A percentile compares a stretch with the other conserved stretches of the same genome.
phyloP scores from a whole-genome alignment of 177 flowering plant genomes.

The Tripterygium wilfordii region DNA sequence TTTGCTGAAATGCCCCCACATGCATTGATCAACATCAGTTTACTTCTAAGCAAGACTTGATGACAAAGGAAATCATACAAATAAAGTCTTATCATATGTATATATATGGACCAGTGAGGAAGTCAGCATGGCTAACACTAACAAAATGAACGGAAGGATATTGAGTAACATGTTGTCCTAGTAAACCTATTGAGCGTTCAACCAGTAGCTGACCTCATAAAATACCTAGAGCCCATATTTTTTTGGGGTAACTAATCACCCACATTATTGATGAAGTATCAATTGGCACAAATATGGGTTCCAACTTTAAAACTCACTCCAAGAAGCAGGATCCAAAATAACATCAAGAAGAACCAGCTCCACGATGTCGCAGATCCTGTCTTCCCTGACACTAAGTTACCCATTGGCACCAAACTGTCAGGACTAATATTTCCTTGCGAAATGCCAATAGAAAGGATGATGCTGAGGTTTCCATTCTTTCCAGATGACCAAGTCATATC shows the following conservation, averaged over 20 bases:
- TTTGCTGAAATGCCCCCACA: too few relatives aligned
- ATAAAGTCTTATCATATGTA: too few relatives aligned
- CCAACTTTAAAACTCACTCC: constrained; percentile 52
- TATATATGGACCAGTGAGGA: too few relatives aligned
- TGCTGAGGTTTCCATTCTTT: constrained; percentile 26
- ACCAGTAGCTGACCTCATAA: not conserved
- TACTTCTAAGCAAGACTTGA: too few relatives aligned
- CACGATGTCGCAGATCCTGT: constrained; percentile 22
- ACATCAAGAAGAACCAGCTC: constrained; percentile 35
- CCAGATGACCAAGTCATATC: constrained; percentile 23
- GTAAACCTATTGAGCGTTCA: not conserved
- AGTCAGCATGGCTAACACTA: too few relatives aligned
- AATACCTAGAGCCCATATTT: not conserved
- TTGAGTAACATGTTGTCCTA: constrained; percentile 1
- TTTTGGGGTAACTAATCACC: not conserved
- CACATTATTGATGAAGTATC: not conserved
- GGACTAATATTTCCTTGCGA: constrained; percentile 16
- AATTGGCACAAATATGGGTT: constrained; percentile 34
- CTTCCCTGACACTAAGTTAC: constrained; percentile 30
- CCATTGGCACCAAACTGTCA: constrained; percentile 10
- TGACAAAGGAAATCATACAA: too few relatives aligned
- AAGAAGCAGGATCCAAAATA: constrained; percentile 38
- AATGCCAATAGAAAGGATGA: constrained; percentile 20
- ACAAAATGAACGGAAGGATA: too few relatives aligned
- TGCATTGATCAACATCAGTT: too few relatives aligned